Conservation (phyloP, 805 yeast genomes). For the Metschnikowia cubensis region DNA sequence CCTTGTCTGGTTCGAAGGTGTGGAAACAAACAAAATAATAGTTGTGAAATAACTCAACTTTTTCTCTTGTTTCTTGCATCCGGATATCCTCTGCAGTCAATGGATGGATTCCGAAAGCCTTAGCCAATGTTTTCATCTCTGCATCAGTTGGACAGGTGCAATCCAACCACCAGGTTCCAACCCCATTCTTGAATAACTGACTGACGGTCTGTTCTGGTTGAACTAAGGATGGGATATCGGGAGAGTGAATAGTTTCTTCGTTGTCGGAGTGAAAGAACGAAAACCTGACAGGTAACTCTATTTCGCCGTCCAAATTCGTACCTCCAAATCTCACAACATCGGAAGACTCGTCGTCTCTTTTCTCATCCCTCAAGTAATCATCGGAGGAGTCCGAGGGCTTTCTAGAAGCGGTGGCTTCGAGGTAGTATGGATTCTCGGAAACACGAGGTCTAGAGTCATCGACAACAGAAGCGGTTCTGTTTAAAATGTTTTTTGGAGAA, state of each 20-base stretch:
- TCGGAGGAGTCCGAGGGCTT: slow-evolving; percentile 22
- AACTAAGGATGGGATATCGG: slow-evolving; percentile 76
- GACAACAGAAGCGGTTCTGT: slow-evolving; percentile 3
- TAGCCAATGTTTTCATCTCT: slow-evolving; percentile 88
- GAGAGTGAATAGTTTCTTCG: slow-evolving; percentile 86
- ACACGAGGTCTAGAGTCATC: neutral
- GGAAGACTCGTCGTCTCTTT: slow-evolving; percentile 20
- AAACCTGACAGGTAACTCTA: slow-evolving; percentile 66
- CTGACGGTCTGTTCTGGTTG: slow-evolving; percentile 61
- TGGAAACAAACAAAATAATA: slow-evolving; percentile 97
- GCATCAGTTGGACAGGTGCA: slow-evolving; percentile 91
- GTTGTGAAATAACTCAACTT: slow-evolving; percentile 84
- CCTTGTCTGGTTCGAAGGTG: slow-evolving; percentile 83
- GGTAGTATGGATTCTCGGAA: neutral
- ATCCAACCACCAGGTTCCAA: slow-evolving; percentile 94
- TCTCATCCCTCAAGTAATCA: slow-evolving; percentile 20
- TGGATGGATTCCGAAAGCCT: slow-evolving; percentile 96
- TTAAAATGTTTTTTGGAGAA: slow-evolving; percentile 47
- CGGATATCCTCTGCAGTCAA: slow-evolving; percentile 96
- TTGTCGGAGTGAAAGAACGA: slow-evolving; percentile 76
- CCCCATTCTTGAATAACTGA: slow-evolving; percentile 65
- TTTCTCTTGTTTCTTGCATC: slow-evolving; percentile 95
- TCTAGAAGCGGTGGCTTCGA: neutral
- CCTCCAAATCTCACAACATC: slow-evolving; percentile 42
- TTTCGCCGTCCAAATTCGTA: slow-evolving; percentile 28